Evolutionary conservation across 768 basidiomycete species (phyloP).

Genomic region (Serendipita sp.): DNA sequence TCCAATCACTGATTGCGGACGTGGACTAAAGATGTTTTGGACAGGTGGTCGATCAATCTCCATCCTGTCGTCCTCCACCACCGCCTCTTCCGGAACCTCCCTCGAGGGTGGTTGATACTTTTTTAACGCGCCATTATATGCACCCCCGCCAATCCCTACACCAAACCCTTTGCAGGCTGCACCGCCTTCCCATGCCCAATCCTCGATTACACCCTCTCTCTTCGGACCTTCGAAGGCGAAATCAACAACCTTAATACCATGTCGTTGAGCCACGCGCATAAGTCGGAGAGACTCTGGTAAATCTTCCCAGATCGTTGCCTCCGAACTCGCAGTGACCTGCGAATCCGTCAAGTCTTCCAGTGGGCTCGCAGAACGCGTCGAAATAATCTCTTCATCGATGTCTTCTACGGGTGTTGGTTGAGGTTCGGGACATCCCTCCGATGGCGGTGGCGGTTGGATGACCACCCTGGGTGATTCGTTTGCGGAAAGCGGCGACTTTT

Average conservation of each 20-base stretch:
- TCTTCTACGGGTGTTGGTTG: not conserved
- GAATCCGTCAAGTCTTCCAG: constrained; percentile 1
- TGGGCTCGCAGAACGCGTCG: not conserved
- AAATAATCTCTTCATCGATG: not conserved
- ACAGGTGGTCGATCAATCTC: not conserved
- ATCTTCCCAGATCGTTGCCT: not conserved
- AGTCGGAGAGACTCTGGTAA: constrained; percentile 1
- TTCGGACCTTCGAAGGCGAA: constrained; percentile 4
- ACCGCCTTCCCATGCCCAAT: constrained; percentile 1
- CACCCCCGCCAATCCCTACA: not conserved
- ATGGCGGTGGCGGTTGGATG: not conserved
- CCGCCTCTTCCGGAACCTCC: not conserved
- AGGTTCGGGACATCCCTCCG: not conserved
- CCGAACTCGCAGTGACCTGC: not conserved
- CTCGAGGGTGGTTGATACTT: not conserved
- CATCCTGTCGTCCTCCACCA: not conserved
- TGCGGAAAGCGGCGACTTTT: not conserved
- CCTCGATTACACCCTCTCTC: not conserved
- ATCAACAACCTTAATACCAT: constrained; percentile 1
- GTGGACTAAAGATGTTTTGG: not conserved
- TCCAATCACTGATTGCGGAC: not conserved
- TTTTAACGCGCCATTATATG: not conserved
- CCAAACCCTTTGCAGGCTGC: not conserved
- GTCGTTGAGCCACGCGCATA: constrained; percentile 3
- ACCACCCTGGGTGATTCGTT: not conserved